These are phyloP conservation scores for Lumnitzera littorea DNA, from an alignment of 345 rosid genomes.

Conservation along the genomic window DNA sequence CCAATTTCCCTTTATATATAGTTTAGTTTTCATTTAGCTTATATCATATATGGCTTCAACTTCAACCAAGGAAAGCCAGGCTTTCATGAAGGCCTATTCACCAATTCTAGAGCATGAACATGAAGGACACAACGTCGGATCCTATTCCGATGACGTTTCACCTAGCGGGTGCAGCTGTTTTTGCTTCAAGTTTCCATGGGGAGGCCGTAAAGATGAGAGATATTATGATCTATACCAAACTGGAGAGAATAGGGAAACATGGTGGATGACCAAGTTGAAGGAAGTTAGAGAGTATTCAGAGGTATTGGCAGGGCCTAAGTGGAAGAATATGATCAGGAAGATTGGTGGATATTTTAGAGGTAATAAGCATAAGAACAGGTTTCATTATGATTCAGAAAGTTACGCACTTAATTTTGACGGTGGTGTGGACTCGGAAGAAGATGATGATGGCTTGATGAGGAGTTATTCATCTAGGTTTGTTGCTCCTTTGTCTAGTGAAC, in stretches of 20 bases:
- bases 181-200: constrained; percentile 21
- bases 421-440: constrained; percentile 21
- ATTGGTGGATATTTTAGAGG: constrained; percentile 20
- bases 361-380: constrained; percentile 15
- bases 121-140: constrained; percentile 18
- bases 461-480: constrained; percentile 27
- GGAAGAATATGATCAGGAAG: constrained; percentile 48
- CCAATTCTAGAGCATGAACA: constrained; percentile 22
- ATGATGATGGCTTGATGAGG: constrained; percentile 21
- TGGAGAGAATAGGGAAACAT: constrained; percentile 11
- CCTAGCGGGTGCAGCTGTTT: constrained; percentile 29
- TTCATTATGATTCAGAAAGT: constrained; percentile 43
- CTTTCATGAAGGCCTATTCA: constrained; percentile 9
- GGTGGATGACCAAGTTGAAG: constrained; percentile 31
- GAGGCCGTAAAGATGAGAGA: constrained; percentile 5
- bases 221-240: not conserved
- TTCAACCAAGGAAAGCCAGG: constrained; percentile 3
- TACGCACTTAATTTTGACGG: constrained; percentile 57
- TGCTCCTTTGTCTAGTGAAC: constrained; percentile 10
- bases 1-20: too few species aligned
- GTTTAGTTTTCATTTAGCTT: too few species aligned
- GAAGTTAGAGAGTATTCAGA: constrained; percentile 37
- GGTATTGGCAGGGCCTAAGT: constrained; percentile 44
- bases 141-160: constrained; percentile 8
- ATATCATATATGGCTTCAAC: constrained; percentile 5